Evolutionary conservation across 108 stramenopile genomes (phyloP).

Genomic region (Aurantiochytrium sp.): DNA sequence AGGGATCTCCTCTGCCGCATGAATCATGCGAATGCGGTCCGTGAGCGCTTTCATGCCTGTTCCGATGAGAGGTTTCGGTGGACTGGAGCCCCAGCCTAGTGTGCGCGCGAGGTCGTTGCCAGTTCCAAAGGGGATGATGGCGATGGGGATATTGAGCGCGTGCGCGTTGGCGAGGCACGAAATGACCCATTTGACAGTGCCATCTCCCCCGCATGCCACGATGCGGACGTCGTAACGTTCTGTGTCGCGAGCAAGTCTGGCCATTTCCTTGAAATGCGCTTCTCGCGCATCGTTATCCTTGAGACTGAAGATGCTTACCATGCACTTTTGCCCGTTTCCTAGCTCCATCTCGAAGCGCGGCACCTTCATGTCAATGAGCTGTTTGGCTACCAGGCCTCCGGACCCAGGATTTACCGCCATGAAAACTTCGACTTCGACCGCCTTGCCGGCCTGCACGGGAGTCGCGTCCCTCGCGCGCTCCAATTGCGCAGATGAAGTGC

Average conservation of each 20-base stretch:
- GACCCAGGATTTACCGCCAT: background rate
- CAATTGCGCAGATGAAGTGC: background rate
- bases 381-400: background rate
- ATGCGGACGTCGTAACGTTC: background rate
- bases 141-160: slow-evolving; percentile 2
- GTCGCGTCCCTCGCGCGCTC: background rate
- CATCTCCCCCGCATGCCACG: slow-evolving; percentile 8
- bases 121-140: slow-evolving; percentile 10
- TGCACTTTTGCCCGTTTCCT: background rate
- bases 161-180: background rate
- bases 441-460: background rate
- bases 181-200: slow-evolving; percentile 13
- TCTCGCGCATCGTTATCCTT: background rate
- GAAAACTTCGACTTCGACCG: background rate
- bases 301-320: background rate
- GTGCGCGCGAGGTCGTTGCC: slow-evolving; percentile 5
- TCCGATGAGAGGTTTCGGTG: background rate
- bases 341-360: slow-evolving; percentile 10
- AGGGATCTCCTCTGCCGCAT: background rate
- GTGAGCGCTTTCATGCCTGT: background rate
- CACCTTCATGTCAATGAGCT: background rate
- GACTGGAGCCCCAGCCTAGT: background rate
- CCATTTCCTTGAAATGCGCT: background rate
- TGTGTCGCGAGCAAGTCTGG: background rate
- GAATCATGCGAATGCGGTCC: background rate